phyloP scores from a whole-genome alignment of 1,284 basidiomycete species.

The Mycena sp. region DNA sequence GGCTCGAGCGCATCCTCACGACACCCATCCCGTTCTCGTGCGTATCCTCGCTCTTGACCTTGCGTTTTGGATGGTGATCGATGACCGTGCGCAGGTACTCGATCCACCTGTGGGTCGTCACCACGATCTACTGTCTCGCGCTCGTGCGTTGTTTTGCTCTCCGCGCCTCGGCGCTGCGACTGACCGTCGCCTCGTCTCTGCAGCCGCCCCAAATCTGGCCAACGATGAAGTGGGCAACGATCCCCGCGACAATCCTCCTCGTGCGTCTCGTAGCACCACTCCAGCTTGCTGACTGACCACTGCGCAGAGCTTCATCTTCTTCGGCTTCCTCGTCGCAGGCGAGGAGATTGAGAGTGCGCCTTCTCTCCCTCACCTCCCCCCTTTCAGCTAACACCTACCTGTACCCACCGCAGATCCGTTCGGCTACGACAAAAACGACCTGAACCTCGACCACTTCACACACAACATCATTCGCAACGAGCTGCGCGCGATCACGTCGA shows the following conservation, averaged over 20 bases:
- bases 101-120: conserved; percentile 72
- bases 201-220: conserved; percentile 78
- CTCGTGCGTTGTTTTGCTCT: conserved; percentile 50
- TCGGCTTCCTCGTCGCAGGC: conserved; percentile 74
- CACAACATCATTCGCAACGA: conserved; percentile 74
- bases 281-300: too few species aligned
- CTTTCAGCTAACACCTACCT: not conserved
- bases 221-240: conserved; percentile 69
- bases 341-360: conserved; percentile 76
- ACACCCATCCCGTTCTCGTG: conserved; percentile 85
- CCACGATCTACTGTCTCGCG: conserved; percentile 63
- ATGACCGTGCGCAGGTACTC: conserved; percentile 67
- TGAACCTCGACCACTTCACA: conserved; percentile 75
- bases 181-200: not conserved
- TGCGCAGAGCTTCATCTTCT: conserved; percentile 65
- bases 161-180: not conserved
- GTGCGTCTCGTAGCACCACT: too few species aligned
- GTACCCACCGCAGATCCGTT: conserved; percentile 33
- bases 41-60: conserved; percentile 29
- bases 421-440: conserved; percentile 74
- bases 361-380: not conserved
- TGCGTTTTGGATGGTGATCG: not conserved
- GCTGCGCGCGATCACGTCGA: conserved; percentile 63
- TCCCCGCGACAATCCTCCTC: conserved; percentile 63
- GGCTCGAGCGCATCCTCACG: conserved; percentile 79